These are phyloP conservation scores for Neurospora tetrasperma DNA, from an alignment of 495 filamentous ascomycete genomes.

Conservation along the genomic window DNA sequence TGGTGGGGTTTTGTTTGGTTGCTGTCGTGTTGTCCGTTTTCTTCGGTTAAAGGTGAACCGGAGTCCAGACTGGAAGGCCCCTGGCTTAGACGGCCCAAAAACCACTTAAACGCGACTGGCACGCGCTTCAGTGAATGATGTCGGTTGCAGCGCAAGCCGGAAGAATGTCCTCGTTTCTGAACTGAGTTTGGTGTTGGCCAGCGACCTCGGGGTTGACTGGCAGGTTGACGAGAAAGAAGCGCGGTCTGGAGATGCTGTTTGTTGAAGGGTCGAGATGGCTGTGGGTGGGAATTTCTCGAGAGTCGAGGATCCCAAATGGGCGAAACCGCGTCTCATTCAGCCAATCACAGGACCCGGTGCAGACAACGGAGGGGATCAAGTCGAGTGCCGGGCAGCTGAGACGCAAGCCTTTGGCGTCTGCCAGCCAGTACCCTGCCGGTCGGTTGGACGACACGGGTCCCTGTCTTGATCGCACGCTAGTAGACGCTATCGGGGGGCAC, in stretches of 20 bases:
- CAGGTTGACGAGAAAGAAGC: slow-evolving; percentile 4
- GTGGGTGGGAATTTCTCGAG: slow-evolving; percentile 24
- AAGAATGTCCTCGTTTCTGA: neutral
- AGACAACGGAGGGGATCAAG: slow-evolving; percentile 13
- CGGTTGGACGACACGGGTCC: neutral
- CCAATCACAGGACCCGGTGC: slow-evolving; percentile 18
- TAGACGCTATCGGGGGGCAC: neutral
- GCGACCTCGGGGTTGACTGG: slow-evolving; percentile 13
- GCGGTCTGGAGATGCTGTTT: slow-evolving; percentile 12
- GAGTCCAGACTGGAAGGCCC: neutral
- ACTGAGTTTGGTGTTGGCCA: slow-evolving; percentile 16
- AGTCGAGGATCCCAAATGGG: slow-evolving; percentile 22
- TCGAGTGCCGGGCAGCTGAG: neutral
- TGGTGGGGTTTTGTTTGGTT: neutral
- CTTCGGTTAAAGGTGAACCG: slow-evolving; percentile 6
- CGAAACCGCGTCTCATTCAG: slow-evolving; percentile 20
- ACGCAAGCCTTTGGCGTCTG: neutral
- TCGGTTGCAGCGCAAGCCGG: neutral
- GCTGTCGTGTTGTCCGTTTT: neutral
- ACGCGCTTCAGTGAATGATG: slow-evolving; percentile 17
- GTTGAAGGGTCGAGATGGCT: slow-evolving; percentile 18
- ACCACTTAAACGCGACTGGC: slow-evolving; percentile 35
- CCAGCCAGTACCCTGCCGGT: neutral
- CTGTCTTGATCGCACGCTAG: neutral
- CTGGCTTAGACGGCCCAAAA: slow-evolving; percentile 14